Evolutionary conservation across 352 stramenopile genomes (phyloP), one percentile per base, ranked within the genome.

Genomic region (Sclerospora graminicola): DNA sequence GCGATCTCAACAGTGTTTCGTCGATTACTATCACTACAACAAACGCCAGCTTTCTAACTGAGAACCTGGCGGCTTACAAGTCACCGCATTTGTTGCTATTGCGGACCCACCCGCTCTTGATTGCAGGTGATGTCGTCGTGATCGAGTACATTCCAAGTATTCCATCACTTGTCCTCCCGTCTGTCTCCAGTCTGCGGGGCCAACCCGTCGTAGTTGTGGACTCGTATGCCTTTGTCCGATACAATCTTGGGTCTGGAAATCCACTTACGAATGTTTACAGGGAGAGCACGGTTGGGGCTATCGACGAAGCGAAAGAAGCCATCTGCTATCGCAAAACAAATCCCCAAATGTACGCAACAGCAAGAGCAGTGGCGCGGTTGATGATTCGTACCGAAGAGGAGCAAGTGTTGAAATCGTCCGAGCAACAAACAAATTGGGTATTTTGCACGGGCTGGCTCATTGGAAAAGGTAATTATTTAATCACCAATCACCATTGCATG

Each of bases 401-500:
- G 11, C 18, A 50, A 45, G n/a, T 10, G 31, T 35, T 24, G 4
- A 8, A 24, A 11, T 29, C 8, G n/a, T 50, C 33, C 4, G 44
- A 48, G 3, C 34, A 60, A 35, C 9, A 41, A 20, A 63, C 43
- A 4, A 48, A 31, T 1, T 70, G 48, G 41, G 46, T 45, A 8
- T 81, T 71, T 39, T 84, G 72, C 57, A 82, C 72, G 2, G 72
- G 72, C 8, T 85, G 68, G 69, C 57, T 88, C 1, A 42, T 88
- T 1, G 76, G 76, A 18, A 43, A 46, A 24, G 62, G 50, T 8
- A 82, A 80, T 45, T 57, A 84, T 51, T 52, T 88, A 43, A 33
- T 88, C 36, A 85, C 76, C 0, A 84, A 80, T 44, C 67, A 82
- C 44, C 71, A 84, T 51, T 88, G 76, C 50, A 56, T 88, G 36